phyloP scores from a whole-genome alignment of 495 filamentous ascomycete genomes.

The Penicillium paxilli region DNA sequence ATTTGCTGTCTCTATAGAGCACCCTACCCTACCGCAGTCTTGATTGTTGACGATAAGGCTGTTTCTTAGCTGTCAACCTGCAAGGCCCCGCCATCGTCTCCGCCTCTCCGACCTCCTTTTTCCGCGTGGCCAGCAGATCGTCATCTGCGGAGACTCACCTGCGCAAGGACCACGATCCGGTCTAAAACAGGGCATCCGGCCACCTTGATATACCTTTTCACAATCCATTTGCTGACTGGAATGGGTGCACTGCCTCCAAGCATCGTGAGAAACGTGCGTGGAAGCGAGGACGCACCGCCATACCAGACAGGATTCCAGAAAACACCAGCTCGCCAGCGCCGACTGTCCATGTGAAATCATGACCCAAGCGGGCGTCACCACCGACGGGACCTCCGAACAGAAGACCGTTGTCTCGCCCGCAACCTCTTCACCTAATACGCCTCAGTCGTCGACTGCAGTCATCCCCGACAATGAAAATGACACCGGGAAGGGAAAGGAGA shows the following conservation, averaged over 20 bases:
- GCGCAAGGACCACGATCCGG: conserved; percentile 21
- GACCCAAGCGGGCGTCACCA: conserved; percentile 23
- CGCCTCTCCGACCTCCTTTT: conserved; percentile 28
- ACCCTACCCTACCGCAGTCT: too few species aligned
- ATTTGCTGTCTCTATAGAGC: too few species aligned
- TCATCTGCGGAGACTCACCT: conserved; percentile 23
- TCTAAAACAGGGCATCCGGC: conserved; percentile 9
- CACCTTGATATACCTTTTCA: not conserved
- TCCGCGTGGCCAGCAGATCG: conserved; percentile 27
- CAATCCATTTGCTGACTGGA: conserved; percentile 9
- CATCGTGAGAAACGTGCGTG: conserved; percentile 16
- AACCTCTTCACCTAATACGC: conserved; percentile 11
- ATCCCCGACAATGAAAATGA: conserved; percentile 12
- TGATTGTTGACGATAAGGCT: not conserved
- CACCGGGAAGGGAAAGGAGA: conserved; percentile 19
- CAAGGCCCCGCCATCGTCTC: conserved; percentile 15
- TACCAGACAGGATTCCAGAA: conserved; percentile 7
- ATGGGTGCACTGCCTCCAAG: conserved; percentile 22
- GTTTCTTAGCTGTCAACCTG: not conserved
- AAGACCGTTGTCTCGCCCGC: conserved; percentile 5
- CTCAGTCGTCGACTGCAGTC: conserved; percentile 6
- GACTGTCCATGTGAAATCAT: conserved; percentile 31
- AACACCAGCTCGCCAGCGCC: conserved; percentile 8
- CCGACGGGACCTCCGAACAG: conserved; percentile 19
- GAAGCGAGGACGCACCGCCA: conserved; percentile 7